These are phyloP conservation scores for Annona squamosa DNA, from an alignment of 164 flowering plant species.

Conservation along the genomic window DNA sequence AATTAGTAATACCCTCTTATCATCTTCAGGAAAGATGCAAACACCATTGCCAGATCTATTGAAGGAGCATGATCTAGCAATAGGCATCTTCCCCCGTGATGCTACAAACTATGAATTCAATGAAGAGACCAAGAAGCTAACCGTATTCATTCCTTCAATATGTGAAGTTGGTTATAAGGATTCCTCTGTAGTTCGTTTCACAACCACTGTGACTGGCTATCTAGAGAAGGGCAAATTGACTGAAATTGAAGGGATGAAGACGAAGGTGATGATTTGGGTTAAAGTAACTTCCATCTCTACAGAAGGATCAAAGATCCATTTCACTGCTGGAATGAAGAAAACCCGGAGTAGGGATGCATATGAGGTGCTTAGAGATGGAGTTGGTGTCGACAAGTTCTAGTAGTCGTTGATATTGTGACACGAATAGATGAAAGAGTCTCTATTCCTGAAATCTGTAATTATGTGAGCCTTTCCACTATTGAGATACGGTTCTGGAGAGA, in stretches of 20 bases:
- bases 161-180: constrained; percentile 95
- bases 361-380: constrained; percentile 69
- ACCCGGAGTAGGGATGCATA: constrained; percentile 63
- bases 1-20: no score
- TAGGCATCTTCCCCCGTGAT: constrained; percentile 87
- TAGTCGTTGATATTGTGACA: constrained; percentile 4
- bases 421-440: no score
- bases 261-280: constrained; percentile 80
- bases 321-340: constrained; percentile 77
- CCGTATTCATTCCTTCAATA: constrained; percentile 59
- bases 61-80: constrained; percentile 62
- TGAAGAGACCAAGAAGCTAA: constrained; percentile 79
- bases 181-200: constrained; percentile 70
- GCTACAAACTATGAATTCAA: constrained; percentile 95
- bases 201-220: constrained; percentile 63
- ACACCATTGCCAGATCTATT: constrained; percentile 76
- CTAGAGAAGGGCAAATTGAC: constrained; percentile 83
- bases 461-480: background rate
- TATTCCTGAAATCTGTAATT: background rate
- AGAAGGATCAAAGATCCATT: constrained; percentile 56
- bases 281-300: constrained; percentile 69
- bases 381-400: constrained; percentile 64
- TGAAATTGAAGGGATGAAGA: constrained; percentile 81
- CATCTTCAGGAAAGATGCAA: constrained; percentile 73
- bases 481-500: no score